A percentile compares a stretch with the other conserved stretches of the same genome.
These are phyloP conservation scores for Psilocybe mexicana DNA, from an alignment of 1,284 basidiomycete genomes.

Conservation along the genomic window DNA sequence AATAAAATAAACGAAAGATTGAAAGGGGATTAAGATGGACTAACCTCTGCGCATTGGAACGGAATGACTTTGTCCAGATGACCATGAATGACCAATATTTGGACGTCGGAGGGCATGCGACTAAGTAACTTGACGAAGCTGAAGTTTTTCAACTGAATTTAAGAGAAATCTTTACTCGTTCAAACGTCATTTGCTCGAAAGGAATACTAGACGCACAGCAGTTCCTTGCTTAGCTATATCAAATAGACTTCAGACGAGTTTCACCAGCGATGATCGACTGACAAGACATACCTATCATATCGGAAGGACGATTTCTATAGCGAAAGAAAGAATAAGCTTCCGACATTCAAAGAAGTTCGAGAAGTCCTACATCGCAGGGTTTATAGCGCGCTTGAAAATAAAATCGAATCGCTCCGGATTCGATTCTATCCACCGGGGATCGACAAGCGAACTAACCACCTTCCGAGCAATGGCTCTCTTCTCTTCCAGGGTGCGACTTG, in stretches of 20 bases:
- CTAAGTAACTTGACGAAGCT: constrained; percentile 35
- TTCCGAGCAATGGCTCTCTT: constrained; percentile 33
- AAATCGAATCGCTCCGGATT: constrained; percentile 16
- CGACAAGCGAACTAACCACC: constrained; percentile 33
- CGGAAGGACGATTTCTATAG: constrained; percentile 20
- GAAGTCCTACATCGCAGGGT: constrained; percentile 6
- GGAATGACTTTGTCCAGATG: constrained; percentile 41
- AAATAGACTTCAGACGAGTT: background rate
- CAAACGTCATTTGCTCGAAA: background rate
- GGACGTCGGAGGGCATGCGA: constrained; percentile 31
- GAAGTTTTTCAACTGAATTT: constrained; percentile 33
- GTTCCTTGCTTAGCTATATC: constrained; percentile 33
- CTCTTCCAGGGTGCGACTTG: constrained; percentile 30
- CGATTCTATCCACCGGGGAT: constrained; percentile 38
- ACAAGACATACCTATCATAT: constrained; percentile 6
- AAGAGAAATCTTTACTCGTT: background rate
- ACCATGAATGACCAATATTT: constrained; percentile 44
- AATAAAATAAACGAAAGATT: background rate
- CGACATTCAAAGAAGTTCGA: background rate
- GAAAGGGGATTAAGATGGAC: background rate
- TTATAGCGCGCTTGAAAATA: constrained; percentile 13
- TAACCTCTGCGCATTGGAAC: constrained; percentile 31
- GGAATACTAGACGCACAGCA: constrained; percentile 27
- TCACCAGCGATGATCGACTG: too few relatives aligned
- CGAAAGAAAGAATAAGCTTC: too few relatives aligned